phyloP scores from a whole-genome alignment of 2,329 filamentous ascomycete genomes.

The Pochonia chlamydosporia region DNA sequence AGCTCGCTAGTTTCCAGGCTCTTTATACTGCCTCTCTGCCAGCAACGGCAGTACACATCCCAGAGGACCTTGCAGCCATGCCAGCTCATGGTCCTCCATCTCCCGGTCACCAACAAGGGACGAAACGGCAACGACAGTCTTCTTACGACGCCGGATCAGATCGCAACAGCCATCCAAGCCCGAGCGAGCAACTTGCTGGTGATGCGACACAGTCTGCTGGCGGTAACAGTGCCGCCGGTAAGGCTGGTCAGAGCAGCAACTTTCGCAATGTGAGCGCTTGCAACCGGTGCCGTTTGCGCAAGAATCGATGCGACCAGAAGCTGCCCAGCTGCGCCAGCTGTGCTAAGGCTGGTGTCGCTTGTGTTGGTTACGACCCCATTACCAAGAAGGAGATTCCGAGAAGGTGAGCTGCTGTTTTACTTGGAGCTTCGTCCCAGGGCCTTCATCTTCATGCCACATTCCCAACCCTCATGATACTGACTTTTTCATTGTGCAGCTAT shows the following conservation, averaged over 20 bases:
- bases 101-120: conserved; percentile 40
- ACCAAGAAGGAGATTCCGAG: conserved; percentile 93
- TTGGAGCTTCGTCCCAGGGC: neutral
- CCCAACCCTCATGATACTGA: no score
- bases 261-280: conserved; percentile 91
- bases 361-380: conserved; percentile 93
- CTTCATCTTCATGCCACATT: no score
- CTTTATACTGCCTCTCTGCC: neutral
- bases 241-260: conserved; percentile 54
- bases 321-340: conserved; percentile 87
- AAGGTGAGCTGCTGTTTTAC: conserved; percentile 54
- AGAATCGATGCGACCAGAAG: conserved; percentile 92
- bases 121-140: conserved; percentile 52
- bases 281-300: conserved; percentile 84
- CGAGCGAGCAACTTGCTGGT: conserved; percentile 24
- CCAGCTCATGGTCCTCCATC: conserved; percentile 45
- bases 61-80: conserved; percentile 20
- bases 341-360: conserved; percentile 85
- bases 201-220: conserved; percentile 1
- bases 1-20: no score
- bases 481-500: conserved; percentile 50
- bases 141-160: conserved; percentile 44
- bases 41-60: neutral
- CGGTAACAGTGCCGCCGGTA: conserved; percentile 21
- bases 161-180: conserved; percentile 21